Base-by-base conservation (phyloP, 2,329 filamentous ascomycete species). In the Ambrosiella beaveri region DNA sequence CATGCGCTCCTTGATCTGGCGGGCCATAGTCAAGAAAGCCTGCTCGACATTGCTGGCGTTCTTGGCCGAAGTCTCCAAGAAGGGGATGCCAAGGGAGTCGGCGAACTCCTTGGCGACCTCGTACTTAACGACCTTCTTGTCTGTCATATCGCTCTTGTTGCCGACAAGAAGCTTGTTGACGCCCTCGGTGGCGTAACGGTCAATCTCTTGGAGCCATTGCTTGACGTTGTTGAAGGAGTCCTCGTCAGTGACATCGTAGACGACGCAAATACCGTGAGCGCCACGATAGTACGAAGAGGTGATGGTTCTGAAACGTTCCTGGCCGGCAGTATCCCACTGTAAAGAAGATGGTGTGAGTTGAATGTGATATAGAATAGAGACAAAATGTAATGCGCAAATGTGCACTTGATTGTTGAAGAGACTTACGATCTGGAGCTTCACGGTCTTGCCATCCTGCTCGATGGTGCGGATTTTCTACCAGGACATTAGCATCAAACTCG, bases 141-240 rank as follows among this genome's bases (percentile, higher is more conserved):
- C 93, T 61, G 91, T 84, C 89, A 98, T 97, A 86, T 98, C 93
- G 75, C 89, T 95, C 86, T 98, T 98, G 86, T 98, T 98, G 69
- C 93, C 93, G 63, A 98, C 91, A 62, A 98, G 84, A 64, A 98
- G 81, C 81, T 98, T 98, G 83, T 98, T 98, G 69, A 98, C 93
- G 64, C 93, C 93, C 75, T 98, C 93, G 65, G 93, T 98, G 66
- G 93, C 93, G 69, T 98, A 97, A 72, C 93, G 85, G 77, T 98
- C 93, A 67, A 98, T 98, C 77, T 98, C 93, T 74, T 98, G 93
- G 62, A 98, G 82, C 93, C 93, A 98, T 80, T 98, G 93, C 86
- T 98, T 97, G 68, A 98, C 93, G 77, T 97, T 98, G 84, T 98
- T 97, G 88, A 98, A 98, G 37, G 88, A 95, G 73, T 97, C 93